Base-by-base conservation (phyloP, 495 filamentous ascomycete species). In the Penicillium tannophilum region DNA sequence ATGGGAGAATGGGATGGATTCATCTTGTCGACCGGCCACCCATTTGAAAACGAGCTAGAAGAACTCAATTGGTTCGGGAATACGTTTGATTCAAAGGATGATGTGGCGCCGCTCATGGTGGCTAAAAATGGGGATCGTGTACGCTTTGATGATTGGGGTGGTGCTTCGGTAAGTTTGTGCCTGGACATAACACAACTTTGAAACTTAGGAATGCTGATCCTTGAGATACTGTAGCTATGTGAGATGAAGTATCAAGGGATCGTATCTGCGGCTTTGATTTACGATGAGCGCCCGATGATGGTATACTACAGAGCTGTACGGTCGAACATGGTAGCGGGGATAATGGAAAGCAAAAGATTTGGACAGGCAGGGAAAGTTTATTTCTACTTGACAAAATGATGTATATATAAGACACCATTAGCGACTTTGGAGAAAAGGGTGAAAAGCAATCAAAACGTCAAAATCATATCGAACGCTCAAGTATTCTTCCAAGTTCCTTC, bases 271-370 rank as follows among this genome's bases (percentile, higher is more conserved):
- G 55, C 67, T 20, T 62, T 74, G 60, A 59, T 74, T 6, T 72
- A 74, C 39, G 70, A 74, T 43, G 47, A 63, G 8, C 50, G 50
- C 11, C 69, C 69, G 6, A 59, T 69, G 23, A 63, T 69, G 47
- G 72, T 72, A 30, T 51, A 72, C 45, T 74, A 72, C 45, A 64
- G 72, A 12, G 43, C 49, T 16, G 62, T 72, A 11, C 56, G 61
- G 44, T 62, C 63, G 17, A 58, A 68, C 9, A 55, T 67, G 26
- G 58, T 71, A 41, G 61, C 64, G 6, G 66, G 68, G 6, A 60
- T 63, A 20, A 72, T 75, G 66, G 68, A 63, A 44, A 63, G 53
- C 30, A 63, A 63, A 39, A 10, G 33, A 46, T 63, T 52, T 36
- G 41, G 43, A 12, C 30, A 42, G 19, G n/a, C 43, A 30, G 41